Percentiles rank a stretch among this genome's conserved stretches.
phyloP scores from a whole-genome alignment of 257 asterid species.

The Pogostemon cablin region DNA sequence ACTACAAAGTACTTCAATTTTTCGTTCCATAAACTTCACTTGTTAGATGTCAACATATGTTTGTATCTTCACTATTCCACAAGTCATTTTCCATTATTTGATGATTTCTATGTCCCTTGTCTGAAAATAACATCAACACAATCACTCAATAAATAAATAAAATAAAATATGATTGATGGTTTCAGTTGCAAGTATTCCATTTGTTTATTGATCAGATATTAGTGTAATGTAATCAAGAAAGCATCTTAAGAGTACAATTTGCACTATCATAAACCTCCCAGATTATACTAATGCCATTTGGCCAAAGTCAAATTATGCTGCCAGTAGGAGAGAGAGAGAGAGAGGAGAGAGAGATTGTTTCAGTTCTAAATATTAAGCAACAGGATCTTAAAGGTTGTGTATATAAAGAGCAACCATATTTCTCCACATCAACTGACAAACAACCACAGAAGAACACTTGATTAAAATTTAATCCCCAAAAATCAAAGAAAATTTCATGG shows the following conservation, averaged over 20 bases:
- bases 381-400: conserved; percentile 13
- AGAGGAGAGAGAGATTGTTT: conserved; percentile 30
- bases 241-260: conserved; percentile 13
- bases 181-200: neutral
- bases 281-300: conserved; percentile 21
- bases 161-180: conserved; percentile 14
- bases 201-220: neutral
- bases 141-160: neutral
- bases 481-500: conserved; percentile 40
- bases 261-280: neutral
- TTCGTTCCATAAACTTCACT: too few species aligned
- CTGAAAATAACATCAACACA: conserved; percentile 17
- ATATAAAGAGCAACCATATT: conserved; percentile 36
- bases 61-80: conserved; percentile 12
- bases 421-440: conserved; percentile 20
- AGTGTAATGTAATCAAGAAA: neutral
- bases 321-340: neutral
- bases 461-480: neutral
- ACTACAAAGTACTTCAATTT: neutral
- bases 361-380: conserved; percentile 34
- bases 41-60: conserved; percentile 21
- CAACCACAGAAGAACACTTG: neutral
- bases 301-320: conserved; percentile 26
- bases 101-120: conserved; percentile 22
- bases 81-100: conserved; percentile 29